Evolutionary conservation across 768 basidiomycete species (phyloP), one percentile per base, ranked within the genome.

Genomic region (Suillus hirtellus): DNA sequence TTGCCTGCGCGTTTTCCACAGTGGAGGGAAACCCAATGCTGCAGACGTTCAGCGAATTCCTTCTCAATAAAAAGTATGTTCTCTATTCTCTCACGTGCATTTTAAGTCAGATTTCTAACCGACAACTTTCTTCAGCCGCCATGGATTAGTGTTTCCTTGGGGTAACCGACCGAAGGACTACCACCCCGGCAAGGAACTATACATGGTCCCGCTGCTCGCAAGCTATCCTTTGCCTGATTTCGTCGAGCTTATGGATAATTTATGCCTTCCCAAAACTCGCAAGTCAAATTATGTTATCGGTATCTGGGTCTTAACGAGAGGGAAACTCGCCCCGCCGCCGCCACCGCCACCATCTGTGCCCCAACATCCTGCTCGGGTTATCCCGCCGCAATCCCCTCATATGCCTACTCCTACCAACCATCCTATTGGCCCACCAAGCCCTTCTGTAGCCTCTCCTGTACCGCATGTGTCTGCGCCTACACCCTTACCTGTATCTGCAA

Each of bases 121-220:
- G 63, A 58, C 46, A 65, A 38, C 40, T 24, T 42, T 67, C 66
- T 73, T 14, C 71, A 95, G 93, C 59, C 93, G 93, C 24, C 92
- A 95, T 72, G 93, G 90, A 11, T 82, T 95, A 24, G 84, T 93
- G 21, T 93, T 94, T 66, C 93, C 93, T 10, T 95, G 93, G 93
- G 90, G 92, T 1, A 80, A 79, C 54, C 83, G 85, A 46, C 88
- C 90, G 10, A 88, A 89, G 66, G 89, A 93, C 12, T 77, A 84
- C 69, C 81, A 85, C 62, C 89, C 90, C 46, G 94, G 93, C 40
- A 89, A 90, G 62, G 95, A 96, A 72, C 76, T 96, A 42, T 96
- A 96, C 69, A 84, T 96, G 67, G 83, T 96, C 19, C 95, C 95
- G 1, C 76, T 96, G 17, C 78, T 82, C 24, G 80, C 89, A 27